Base-by-base conservation (phyloP, 495 filamentous ascomycete species). In the Xylaria cubensis region DNA sequence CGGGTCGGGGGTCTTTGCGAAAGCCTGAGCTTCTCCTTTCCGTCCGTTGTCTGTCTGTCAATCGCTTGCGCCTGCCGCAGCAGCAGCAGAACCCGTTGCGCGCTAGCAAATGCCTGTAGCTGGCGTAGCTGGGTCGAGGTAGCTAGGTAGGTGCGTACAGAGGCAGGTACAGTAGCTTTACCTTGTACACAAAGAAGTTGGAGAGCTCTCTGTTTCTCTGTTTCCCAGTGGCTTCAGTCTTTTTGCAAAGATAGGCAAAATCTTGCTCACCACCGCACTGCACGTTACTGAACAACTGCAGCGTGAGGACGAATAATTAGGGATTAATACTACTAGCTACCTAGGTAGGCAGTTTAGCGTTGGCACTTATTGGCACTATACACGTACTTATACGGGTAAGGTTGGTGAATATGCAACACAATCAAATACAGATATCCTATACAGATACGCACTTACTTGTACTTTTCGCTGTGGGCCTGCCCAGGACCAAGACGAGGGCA, bases 11-110 rank as follows among this genome's bases (percentile, higher is more conserved):
- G 67, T 70, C 56, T 26, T 39, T 41, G 64, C 64, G 21, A 67
- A 67, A 48, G 48, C 44, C 48, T 62, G 42, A 70, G 67, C 55
- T 70, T 62, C 41, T 39, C 29, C 26, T 68, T 44, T 68, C 50
- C 36, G 32, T 58, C 34, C 24, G 51, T 26, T 64, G 61, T n/a
- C 61, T 44, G 61, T 42, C 61, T 29, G 26, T 29, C 6, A 24
- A 6, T 13, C 39, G 34, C 19, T 61, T 8, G 32, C 39, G 58
- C 58, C 58, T 17, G 55, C 58, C 7, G 55, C 26, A 29, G 26
- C 36, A 39, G 36, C 19, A 63, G 59, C 59, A 63, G 59, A 24
- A 3, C 59, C 59, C 59, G 59, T 26, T 39, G 36, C 15, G 21
- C 26, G 58, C 34, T 61, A 39, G 29, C 61, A 32, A 29, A 29